Conservation (phyloP, 345 rosid genomes). For the Camelina neglecta region DNA sequence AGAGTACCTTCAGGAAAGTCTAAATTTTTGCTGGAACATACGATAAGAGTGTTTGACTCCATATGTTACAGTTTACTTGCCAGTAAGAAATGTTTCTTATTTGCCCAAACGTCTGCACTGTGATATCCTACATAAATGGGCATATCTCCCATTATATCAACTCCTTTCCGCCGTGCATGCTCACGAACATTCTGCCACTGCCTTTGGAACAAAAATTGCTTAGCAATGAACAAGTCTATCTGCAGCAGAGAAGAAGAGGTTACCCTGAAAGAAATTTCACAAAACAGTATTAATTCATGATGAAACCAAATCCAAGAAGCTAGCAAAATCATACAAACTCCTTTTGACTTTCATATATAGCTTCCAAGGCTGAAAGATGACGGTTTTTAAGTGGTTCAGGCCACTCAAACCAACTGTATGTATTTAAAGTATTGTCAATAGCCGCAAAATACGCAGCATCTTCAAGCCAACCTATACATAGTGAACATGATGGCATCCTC, state of each 20-base stretch:
- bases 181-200: constrained; percentile 88
- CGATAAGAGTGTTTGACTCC: constrained; percentile 13
- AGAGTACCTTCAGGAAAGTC: constrained; percentile 10
- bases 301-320: constrained; percentile 26
- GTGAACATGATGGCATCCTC: constrained; percentile 10
- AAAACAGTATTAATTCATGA: neutral
- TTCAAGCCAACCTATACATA: constrained; percentile 85
- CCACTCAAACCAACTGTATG: constrained; percentile 88
- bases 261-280: constrained; percentile 27
- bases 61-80: constrained; percentile 48
- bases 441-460: constrained; percentile 99
- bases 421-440: constrained; percentile 60
- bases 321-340: constrained; percentile 68
- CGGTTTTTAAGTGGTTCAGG: constrained; percentile 78
- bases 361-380: constrained; percentile 90
- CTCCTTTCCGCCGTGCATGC: constrained; percentile 71
- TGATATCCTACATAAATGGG: constrained; percentile 96
- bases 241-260: constrained; percentile 46
- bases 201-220: constrained; percentile 92
- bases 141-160: constrained; percentile 98
- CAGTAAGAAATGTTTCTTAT: constrained; percentile 83
- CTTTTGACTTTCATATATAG: constrained; percentile 69
- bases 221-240: constrained; percentile 87
- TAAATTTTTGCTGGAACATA: constrained; percentile 16
- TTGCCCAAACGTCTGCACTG: constrained; percentile 99